These are phyloP conservation scores for Plectranthus barbatus DNA, from an alignment of 257 asterid genomes.

Conservation along the genomic window DNA sequence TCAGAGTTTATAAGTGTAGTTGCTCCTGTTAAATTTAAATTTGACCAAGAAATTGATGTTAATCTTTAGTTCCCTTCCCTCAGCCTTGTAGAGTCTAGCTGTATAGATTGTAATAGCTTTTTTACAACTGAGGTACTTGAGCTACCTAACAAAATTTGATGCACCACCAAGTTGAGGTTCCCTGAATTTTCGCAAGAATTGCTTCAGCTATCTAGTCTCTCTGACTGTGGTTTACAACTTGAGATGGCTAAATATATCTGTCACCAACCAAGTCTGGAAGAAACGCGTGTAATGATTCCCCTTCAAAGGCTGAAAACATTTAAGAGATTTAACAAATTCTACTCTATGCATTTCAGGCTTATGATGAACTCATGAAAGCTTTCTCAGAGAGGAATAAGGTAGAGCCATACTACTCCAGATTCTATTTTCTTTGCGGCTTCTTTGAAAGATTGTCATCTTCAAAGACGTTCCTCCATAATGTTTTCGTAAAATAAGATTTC, in stretches of 20 bases:
- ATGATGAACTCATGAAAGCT: constrained; percentile 85
- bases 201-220: neutral
- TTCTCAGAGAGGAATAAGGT: constrained; percentile 96
- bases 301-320: neutral
- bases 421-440: constrained; percentile 7
- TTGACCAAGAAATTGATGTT: neutral
- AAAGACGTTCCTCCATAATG: neutral
- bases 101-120: neutral
- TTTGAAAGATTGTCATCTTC: neutral
- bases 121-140: neutral
- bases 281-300: neutral
- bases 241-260: neutral
- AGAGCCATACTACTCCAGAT: constrained; percentile 2
- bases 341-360: constrained; percentile 55
- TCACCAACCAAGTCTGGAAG: neutral
- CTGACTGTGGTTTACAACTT: neutral
- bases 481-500: neutral
- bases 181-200: neutral
- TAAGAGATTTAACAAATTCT: constrained; percentile 17
- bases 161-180: neutral
- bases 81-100: constrained; percentile 2
- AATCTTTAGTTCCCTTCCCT: neutral
- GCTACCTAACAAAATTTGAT: neutral
- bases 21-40: neutral
- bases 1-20: neutral